phyloP scores from a whole-genome alignment of 2,329 filamentous ascomycete genomes.

The Ceratocystis alfenasii region DNA sequence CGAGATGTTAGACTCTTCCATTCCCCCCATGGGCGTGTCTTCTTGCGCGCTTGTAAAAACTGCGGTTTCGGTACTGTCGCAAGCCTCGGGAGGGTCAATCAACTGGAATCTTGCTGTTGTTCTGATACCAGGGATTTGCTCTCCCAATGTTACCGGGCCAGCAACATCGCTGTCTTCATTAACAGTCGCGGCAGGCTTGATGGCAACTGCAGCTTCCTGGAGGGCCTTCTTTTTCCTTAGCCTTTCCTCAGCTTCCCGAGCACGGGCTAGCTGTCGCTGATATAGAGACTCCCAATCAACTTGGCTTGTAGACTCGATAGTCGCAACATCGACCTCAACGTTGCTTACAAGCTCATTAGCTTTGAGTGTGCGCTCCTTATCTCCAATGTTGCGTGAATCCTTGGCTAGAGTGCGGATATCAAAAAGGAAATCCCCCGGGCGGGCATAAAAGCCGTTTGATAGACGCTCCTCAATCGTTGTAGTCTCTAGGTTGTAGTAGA shows the following conservation, averaged over 20 bases:
- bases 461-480: slow-evolving; percentile 90
- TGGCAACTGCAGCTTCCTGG: not conserved
- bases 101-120: slow-evolving; percentile 46
- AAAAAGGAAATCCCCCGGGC: slow-evolving; percentile 75
- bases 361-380: slow-evolving; percentile 69
- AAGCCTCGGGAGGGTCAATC: slow-evolving; percentile 28
- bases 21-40: slow-evolving; percentile 52
- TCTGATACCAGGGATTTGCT: slow-evolving; percentile 44
- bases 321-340: slow-evolving; percentile 82
- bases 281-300: slow-evolving; percentile 77
- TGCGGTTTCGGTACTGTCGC: slow-evolving; percentile 37
- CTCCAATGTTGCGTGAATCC: slow-evolving; percentile 71
- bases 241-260: slow-evolving; percentile 47
- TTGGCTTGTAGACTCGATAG: slow-evolving; percentile 55
- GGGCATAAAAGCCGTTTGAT: slow-evolving; percentile 90
- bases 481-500: slow-evolving; percentile 90
- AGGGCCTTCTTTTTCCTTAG: slow-evolving; percentile 44
- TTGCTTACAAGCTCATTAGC: slow-evolving; percentile 87
- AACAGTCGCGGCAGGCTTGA: not conserved
- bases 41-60: slow-evolving; percentile 40
- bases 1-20: slow-evolving; percentile 37
- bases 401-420: slow-evolving; percentile 78
- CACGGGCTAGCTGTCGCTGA: slow-evolving; percentile 55
- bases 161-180: slow-evolving; percentile 41
- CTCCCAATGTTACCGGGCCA: slow-evolving; percentile 50